Conservation (phyloP, 306 rosid species). For the Quercus glauca region DNA sequence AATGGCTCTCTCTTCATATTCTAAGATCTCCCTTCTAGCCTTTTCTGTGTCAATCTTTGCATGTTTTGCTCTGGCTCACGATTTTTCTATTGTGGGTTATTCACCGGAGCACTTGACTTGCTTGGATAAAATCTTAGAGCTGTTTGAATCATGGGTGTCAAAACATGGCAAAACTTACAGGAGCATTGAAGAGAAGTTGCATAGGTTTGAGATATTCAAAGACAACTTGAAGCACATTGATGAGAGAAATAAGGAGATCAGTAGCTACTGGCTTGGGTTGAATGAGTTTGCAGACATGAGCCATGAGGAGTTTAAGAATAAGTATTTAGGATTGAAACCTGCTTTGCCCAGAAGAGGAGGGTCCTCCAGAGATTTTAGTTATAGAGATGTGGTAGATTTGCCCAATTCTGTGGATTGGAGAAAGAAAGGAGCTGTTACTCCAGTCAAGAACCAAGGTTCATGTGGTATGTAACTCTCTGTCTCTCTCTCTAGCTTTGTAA, state of each 20-base stretch:
- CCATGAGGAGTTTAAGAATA: constrained; percentile 55
- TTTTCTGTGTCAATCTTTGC: constrained; percentile 8
- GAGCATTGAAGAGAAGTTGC: constrained; percentile 60
- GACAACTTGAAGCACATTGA: constrained; percentile 69
- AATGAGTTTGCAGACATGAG: constrained; percentile 74
- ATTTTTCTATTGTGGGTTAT: constrained; percentile 69
- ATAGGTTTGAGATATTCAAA: constrained; percentile 64
- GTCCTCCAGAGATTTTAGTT: constrained; percentile 39
- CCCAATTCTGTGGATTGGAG: constrained; percentile 80
- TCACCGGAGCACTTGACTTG: constrained; percentile 54
- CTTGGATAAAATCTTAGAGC: constrained; percentile 55
- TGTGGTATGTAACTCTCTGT: constrained; percentile 44
- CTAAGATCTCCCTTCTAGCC: constrained; percentile 26
- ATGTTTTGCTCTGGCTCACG: constrained; percentile 32
- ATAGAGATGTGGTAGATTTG: constrained; percentile 42
- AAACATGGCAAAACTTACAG: constrained; percentile 54
- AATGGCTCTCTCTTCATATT: constrained; percentile 38
- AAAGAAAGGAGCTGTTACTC: constrained; percentile 71
- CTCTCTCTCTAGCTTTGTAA: background rate
- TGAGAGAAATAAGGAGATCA: constrained; percentile 47
- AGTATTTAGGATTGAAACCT: constrained; percentile 49
- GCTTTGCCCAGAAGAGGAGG: constrained; percentile 25
- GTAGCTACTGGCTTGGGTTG: constrained; percentile 66
- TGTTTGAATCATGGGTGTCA: constrained; percentile 65
- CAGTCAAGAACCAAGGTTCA: constrained; percentile 69